Conservation (phyloP, 2,329 filamentous ascomycete species). For the Cladophialophora bantiana region DNA sequence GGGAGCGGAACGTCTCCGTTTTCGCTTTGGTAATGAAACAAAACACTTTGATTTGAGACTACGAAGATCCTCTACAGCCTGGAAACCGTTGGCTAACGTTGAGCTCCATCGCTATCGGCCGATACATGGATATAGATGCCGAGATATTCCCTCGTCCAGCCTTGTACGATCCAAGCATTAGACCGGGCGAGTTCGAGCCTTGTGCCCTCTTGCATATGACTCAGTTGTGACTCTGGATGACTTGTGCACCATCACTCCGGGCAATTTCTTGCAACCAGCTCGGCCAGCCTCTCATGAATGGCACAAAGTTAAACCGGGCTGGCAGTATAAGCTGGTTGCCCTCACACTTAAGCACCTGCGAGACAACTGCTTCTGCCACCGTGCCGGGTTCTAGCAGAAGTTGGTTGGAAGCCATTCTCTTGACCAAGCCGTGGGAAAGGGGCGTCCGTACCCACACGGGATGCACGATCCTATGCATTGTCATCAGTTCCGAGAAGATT, state of each 20-base stretch:
- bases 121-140: not conserved
- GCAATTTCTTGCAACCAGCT: slow-evolving; percentile 56
- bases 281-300: slow-evolving; percentile 46
- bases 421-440: slow-evolving; percentile 50
- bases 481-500: not conserved
- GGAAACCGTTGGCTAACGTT: not conserved
- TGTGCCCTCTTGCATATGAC: not conserved
- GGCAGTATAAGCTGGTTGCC: slow-evolving; percentile 60
- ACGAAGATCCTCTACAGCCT: not conserved
- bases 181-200: not conserved
- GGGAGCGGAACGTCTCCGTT: slow-evolving; percentile 15
- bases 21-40: slow-evolving; percentile 5
- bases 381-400: slow-evolving; percentile 47
- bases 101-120: not conserved
- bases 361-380: slow-evolving; percentile 58
- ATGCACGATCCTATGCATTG: slow-evolving; percentile 41
- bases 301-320: slow-evolving; percentile 22
- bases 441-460: slow-evolving; percentile 59
- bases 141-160: not conserved
- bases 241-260: slow-evolving; percentile 6
- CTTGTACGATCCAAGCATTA: not conserved
- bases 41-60: not conserved
- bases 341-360: slow-evolving; percentile 58
- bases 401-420: slow-evolving; percentile 35
- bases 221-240: slow-evolving; percentile 1